phyloP scores from a whole-genome alignment of 306 rosid genomes.

The Lathyrus tuberosus region DNA sequence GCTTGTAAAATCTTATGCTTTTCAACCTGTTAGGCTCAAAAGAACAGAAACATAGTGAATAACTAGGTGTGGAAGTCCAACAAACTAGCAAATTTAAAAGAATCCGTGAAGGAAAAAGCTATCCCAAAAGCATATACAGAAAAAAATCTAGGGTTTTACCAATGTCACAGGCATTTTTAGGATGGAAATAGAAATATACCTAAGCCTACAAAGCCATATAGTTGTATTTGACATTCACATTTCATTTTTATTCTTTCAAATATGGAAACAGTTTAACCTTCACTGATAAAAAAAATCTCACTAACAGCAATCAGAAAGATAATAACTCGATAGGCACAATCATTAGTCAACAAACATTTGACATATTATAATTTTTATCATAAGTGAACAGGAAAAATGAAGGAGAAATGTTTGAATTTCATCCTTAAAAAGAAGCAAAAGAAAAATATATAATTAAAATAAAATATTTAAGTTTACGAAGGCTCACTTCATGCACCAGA shows the following conservation, averaged over 20 bases:
- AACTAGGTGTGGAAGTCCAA: neutral
- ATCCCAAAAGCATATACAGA: conserved; percentile 1
- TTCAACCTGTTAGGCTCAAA: conserved; percentile 67
- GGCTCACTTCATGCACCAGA: conserved; percentile 80
- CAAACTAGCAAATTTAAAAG: conserved; percentile 21
- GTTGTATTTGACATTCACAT: conserved; percentile 1
- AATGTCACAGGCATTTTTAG: conserved; percentile 6
- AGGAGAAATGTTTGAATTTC: conserved; percentile 13
- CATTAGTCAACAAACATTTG: conserved; percentile 13
- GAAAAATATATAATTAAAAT: conserved; percentile 13
- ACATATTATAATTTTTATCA: neutral
- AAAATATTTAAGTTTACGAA: conserved; percentile 27
- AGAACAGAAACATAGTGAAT: conserved; percentile 18
- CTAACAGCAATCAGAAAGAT: conserved; percentile 10
- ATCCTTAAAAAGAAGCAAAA: conserved; percentile 22
- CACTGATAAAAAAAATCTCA: neutral
- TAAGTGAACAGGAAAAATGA: conserved; percentile 7
- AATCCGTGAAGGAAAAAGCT: conserved; percentile 20
- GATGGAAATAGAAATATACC: conserved; percentile 3
- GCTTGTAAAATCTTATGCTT: conserved; percentile 78
- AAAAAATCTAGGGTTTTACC: conserved; percentile 13
- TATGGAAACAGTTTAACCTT: conserved; percentile 14
- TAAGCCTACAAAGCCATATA: conserved; percentile 18
- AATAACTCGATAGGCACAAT: conserved; percentile 8
- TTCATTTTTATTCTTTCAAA: conserved; percentile 32